Percentiles rank a stretch among this genome's conserved stretches.
phyloP scores from a whole-genome alignment of 371 early-diverging fungal species.

The Funneliformis caledonium region DNA sequence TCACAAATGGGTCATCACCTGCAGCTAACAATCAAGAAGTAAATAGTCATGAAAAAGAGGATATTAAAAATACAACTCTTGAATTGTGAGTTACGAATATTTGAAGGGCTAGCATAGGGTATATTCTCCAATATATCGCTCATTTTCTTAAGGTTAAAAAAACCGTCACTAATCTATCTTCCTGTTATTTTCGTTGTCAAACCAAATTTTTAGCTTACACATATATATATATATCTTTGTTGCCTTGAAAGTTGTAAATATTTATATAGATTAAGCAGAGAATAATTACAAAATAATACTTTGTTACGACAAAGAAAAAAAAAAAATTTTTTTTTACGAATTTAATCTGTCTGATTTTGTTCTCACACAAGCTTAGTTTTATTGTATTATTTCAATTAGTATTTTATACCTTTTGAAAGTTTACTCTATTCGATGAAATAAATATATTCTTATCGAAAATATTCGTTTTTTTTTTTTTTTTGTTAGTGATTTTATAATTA shows the following conservation, averaged over 20 bases:
- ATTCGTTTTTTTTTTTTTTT: too few relatives aligned
- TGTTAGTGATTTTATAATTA: too few relatives aligned
- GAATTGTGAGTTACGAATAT: neutral
- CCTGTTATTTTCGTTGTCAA: neutral
- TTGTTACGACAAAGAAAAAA: neutral
- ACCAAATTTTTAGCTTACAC: neutral
- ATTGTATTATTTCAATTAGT: too few relatives aligned
- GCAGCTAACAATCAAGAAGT: slow-evolving; percentile 8
- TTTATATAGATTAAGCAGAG: slow-evolving; percentile 15
- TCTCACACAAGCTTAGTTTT: too few relatives aligned
- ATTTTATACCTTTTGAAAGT: too few relatives aligned
- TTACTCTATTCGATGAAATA: neutral
- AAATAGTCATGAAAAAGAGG: neutral
- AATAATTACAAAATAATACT: neutral
- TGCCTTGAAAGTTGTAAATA: slow-evolving; percentile 10
- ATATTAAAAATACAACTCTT: neutral
- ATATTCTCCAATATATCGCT: neutral
- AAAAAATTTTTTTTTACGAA: neutral
- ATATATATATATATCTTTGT: neutral
- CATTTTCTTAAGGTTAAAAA: neutral
- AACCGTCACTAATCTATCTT: neutral
- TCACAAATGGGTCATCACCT: slow-evolving; percentile 15
- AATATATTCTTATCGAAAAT: too few relatives aligned
- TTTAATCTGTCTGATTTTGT: neutral
- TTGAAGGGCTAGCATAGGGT: neutral